Conservation (phyloP, 2,329 filamentous ascomycete species). For the Verruconis gallopava region DNA sequence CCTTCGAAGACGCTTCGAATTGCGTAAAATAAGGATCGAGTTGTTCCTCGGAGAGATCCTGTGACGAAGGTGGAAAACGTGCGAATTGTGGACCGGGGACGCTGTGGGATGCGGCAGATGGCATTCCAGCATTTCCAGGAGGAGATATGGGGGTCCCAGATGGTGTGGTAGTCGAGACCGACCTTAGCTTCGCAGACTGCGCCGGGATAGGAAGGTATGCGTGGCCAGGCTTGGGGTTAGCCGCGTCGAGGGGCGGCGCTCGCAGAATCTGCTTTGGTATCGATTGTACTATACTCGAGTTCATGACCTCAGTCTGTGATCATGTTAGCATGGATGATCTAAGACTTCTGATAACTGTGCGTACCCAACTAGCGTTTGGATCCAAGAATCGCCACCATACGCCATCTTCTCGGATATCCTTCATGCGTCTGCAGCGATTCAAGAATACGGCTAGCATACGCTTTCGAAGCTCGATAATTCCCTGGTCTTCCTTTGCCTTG, state of each 20-base stretch:
- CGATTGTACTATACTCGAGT: conserved; percentile 78
- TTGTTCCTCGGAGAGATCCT: conserved; percentile 71
- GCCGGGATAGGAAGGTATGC: conserved; percentile 77
- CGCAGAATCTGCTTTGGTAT: conserved; percentile 91
- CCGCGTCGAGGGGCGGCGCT: conserved; percentile 86
- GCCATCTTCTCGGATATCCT: conserved; percentile 78
- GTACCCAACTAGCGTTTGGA: conserved; percentile 95
- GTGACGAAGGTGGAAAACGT: conserved; percentile 70
- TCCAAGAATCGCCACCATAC: conserved; percentile 98
- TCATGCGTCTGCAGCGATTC: conserved; percentile 87
- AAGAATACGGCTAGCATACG: conserved; percentile 94
- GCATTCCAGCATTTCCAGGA: conserved; percentile 33
- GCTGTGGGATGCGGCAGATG: conserved; percentile 43
- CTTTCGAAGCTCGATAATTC: conserved; percentile 92
- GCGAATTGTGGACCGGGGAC: conserved; percentile 53
- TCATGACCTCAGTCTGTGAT: conserved; percentile 75
- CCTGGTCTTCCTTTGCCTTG: conserved; percentile 91
- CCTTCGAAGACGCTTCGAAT: conserved; percentile 84
- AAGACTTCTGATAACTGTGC: conserved; percentile 15
- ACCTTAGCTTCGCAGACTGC: conserved; percentile 72
- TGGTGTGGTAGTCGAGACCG: conserved; percentile 28
- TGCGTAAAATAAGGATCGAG: conserved; percentile 92
- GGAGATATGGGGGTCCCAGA: conserved; percentile 43
- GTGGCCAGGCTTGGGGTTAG: conserved; percentile 83
- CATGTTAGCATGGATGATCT: conserved; percentile 4